Percentiles rank a stretch among this genome's conserved stretches.
These are phyloP conservation scores for Leccinum angustisporum DNA, from an alignment of 1,284 basidiomycete species.

Conservation along the genomic window DNA sequence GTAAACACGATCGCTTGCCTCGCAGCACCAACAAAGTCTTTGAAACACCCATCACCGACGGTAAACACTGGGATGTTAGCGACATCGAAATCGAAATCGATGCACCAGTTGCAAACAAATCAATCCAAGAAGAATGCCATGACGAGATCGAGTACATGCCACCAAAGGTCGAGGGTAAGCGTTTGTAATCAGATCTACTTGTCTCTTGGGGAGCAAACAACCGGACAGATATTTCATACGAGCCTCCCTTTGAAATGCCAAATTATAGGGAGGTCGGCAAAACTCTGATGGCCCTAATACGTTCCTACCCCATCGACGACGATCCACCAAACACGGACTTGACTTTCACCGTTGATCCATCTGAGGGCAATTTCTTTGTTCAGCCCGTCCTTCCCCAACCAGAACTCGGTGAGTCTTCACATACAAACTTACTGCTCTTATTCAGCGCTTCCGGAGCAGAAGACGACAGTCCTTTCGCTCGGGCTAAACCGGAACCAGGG, in stretches of 20 bases:
- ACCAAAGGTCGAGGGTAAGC: conserved; percentile 64
- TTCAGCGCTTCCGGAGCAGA: conserved; percentile 13
- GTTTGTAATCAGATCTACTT: neutral
- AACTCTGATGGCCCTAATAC: conserved; percentile 42
- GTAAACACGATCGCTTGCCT: conserved; percentile 54
- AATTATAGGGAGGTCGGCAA: conserved; percentile 56
- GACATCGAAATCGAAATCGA: conserved; percentile 52
- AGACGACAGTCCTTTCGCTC: conserved; percentile 32
- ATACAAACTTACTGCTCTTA: neutral
- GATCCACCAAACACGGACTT: conserved; percentile 27
- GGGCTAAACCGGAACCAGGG: conserved; percentile 12
- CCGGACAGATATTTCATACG: conserved; percentile 47
- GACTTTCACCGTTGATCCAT: conserved; percentile 31
- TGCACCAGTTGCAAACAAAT: conserved; percentile 35
- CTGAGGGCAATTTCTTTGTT: conserved; percentile 26
- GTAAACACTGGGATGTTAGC: conserved; percentile 73
- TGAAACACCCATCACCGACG: conserved; percentile 65
- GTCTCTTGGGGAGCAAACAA: conserved; percentile 6
- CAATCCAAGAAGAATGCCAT: conserved; percentile 43
- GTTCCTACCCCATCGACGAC: conserved; percentile 42
- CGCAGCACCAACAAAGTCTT: conserved; percentile 45
- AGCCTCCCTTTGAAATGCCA: conserved; percentile 56
- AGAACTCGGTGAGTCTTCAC: conserved; percentile 35
- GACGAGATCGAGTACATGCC: conserved; percentile 80
- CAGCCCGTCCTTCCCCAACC: conserved; percentile 28